phyloP scores from a whole-genome alignment of 2,329 filamentous ascomycete species.

The Chlorencoelia australis region DNA sequence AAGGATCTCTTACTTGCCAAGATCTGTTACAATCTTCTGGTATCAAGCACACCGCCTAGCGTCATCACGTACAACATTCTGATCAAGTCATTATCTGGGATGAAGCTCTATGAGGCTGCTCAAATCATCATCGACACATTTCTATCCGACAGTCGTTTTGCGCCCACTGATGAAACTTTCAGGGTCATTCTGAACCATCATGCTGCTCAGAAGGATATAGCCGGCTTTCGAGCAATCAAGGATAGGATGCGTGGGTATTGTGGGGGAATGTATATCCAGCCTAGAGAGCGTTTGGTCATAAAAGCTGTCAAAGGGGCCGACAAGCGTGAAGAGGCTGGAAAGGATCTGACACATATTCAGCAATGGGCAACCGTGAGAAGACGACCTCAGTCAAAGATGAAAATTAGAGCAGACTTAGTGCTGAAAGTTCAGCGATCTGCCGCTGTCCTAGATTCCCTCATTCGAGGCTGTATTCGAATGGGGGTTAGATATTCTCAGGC shows the following conservation, averaged over 20 bases:
- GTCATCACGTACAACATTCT: constrained; percentile 63
- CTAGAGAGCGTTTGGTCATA: too few species aligned
- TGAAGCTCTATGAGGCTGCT: constrained; percentile 39
- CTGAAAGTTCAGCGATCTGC: constrained; percentile 19
- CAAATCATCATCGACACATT: constrained; percentile 44
- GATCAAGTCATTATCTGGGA: constrained; percentile 51
- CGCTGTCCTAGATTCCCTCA: constrained; percentile 22
- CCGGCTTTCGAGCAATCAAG: constrained; percentile 19
- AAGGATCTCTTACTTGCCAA: constrained; percentile 26
- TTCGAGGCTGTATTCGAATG: constrained; percentile 18
- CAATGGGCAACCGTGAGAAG: too few species aligned
- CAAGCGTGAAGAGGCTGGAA: background rate
- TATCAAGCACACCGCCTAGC: constrained; percentile 50
- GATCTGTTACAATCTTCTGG: constrained; percentile 54
- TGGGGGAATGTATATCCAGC: constrained; percentile 12
- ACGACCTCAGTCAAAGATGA: background rate
- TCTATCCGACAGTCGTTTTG: constrained; percentile 29
- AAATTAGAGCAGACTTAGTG: constrained; percentile 1
- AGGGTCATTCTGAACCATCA: constrained; percentile 25
- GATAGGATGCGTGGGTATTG: constrained; percentile 20
- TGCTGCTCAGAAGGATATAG: constrained; percentile 13
- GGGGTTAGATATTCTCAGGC: constrained; percentile 13
- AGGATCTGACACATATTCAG: too few species aligned
- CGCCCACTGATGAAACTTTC: constrained; percentile 17
- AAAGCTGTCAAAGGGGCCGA: constrained; percentile 12